A percentile compares a stretch with the other conserved stretches of the same genome.
These are phyloP conservation scores for Golubevia pallescens DNA, from an alignment of 1,284 basidiomycete genomes.

Conservation along the genomic window DNA sequence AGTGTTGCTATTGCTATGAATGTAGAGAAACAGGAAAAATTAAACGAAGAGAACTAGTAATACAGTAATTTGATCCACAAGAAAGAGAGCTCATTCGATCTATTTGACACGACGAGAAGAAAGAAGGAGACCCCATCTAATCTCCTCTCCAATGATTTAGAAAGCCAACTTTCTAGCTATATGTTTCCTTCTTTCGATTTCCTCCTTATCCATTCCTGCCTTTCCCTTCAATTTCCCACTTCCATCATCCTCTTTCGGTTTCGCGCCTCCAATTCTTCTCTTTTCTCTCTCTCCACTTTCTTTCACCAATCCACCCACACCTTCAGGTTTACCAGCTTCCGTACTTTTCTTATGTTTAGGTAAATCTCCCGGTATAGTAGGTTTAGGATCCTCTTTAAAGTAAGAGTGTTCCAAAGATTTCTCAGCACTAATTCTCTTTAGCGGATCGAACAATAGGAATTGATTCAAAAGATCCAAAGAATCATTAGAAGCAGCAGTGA, in stretches of 20 bases:
- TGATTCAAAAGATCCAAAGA: constrained; percentile 81
- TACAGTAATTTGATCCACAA: too few species aligned
- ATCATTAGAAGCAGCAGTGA: constrained; percentile 87
- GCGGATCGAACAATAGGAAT: constrained; percentile 85
- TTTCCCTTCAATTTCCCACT: constrained; percentile 11
- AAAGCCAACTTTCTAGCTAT: constrained; percentile 48
- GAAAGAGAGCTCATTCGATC: too few species aligned
- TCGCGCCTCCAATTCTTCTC: background rate
- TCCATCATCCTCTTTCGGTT: background rate
- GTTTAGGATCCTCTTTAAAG: constrained; percentile 38
- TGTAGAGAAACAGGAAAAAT: too few species aligned
- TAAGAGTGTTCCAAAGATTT: constrained; percentile 47
- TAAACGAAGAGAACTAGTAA: too few species aligned
- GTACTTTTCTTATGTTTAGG: constrained; percentile 40
- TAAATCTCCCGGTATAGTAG: constrained; percentile 40
- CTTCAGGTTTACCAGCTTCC: background rate
- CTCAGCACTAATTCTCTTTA: constrained; percentile 77
- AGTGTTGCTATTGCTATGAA: too few species aligned
- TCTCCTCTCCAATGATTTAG: too few species aligned
- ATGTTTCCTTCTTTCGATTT: constrained; percentile 47
- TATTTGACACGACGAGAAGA: too few species aligned
- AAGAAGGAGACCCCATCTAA: too few species aligned
- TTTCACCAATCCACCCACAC: background rate
- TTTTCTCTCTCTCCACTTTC: background rate
- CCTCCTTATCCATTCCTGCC: constrained; percentile 22